phyloP scores from a whole-genome alignment of 169 alveolate species.

The Eimeria brunetti region DNA sequence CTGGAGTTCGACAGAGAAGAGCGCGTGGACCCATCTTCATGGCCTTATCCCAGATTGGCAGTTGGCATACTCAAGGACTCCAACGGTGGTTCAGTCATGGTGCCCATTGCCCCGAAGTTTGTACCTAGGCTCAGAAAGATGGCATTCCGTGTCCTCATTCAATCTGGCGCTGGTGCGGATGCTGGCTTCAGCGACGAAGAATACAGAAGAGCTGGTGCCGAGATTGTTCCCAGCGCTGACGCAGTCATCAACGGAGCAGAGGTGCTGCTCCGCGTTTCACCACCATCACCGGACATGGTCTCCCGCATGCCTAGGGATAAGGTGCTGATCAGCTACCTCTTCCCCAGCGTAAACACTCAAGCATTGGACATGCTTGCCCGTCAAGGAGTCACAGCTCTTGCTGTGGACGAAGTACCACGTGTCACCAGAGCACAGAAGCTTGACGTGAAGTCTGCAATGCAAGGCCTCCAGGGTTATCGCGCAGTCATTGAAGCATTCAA shows the following conservation, averaged over 20 bases:
- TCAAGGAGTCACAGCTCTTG: conserved; percentile 85
- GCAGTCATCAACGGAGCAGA: conserved; percentile 85
- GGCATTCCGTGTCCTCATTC: conserved; percentile 90
- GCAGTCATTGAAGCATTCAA: conserved; percentile 96
- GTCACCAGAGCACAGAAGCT: conserved; percentile 95
- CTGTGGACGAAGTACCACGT: conserved; percentile 93
- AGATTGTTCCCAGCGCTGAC: conserved; percentile 82
- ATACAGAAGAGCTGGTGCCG: conserved; percentile 86
- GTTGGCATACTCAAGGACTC: conserved; percentile 73
- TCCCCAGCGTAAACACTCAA: conserved; percentile 87
- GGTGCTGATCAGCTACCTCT: conserved; percentile 87
- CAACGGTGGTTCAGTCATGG: conserved; percentile 79
- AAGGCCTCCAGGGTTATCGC: conserved; percentile 92
- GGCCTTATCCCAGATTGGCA: conserved; percentile 67
- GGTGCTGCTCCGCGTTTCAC: conserved; percentile 88
- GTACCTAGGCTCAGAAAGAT: conserved; percentile 87
- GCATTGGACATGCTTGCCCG: conserved; percentile 70
- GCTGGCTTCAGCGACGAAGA: conserved; percentile 89
- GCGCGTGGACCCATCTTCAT: conserved; percentile 54
- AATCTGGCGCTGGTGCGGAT: conserved; percentile 90
- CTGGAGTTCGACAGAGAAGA: conserved; percentile 69
- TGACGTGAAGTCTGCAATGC: conserved; percentile 88
- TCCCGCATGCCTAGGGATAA: conserved; percentile 86
- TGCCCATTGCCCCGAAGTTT: conserved; percentile 91
- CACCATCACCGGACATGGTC: conserved; percentile 87